Conservation (phyloP, 148 eudicot genomes). For the Camellia sinensis region DNA sequence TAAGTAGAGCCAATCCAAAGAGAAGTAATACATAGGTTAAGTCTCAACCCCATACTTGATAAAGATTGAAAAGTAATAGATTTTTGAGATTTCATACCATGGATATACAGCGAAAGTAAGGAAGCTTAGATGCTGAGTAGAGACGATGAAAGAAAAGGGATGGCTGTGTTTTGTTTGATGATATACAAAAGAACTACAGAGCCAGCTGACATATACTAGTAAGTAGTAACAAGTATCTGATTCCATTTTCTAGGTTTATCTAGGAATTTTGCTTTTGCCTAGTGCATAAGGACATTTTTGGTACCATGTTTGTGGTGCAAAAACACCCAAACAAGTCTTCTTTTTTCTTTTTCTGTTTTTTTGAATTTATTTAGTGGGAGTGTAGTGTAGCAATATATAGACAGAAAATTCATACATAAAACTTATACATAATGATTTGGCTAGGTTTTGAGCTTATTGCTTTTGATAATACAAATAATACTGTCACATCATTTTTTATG, state of each 20-base stretch:
- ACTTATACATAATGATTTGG: too few relatives aligned
- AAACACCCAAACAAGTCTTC: not conserved
- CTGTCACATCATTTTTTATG: too few relatives aligned
- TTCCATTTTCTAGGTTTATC: not conserved
- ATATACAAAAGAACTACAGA: not conserved
- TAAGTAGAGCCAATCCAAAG: too few relatives aligned
- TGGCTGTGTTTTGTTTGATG: too few relatives aligned
- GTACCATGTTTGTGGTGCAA: not conserved
- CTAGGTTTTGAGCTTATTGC: too few relatives aligned
- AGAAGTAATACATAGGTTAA: not conserved
- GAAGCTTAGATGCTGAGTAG: not conserved
- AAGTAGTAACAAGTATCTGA: constrained; percentile 6
- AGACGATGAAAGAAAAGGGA: not conserved
- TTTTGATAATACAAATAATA: too few relatives aligned
- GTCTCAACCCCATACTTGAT: not conserved
- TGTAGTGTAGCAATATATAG: too few relatives aligned
- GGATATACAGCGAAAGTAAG: not conserved
- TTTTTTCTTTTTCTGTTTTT: too few relatives aligned
- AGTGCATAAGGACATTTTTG: not conserved
- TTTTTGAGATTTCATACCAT: constrained; percentile 6
- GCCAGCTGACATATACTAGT: not conserved
- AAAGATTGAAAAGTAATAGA: not conserved
- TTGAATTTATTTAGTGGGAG: too few relatives aligned
- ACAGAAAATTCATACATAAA: too few relatives aligned
- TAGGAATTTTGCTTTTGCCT: not conserved